Conservation (phyloP, 257 asterid species). For the Solanum lycopersicoides region DNA sequence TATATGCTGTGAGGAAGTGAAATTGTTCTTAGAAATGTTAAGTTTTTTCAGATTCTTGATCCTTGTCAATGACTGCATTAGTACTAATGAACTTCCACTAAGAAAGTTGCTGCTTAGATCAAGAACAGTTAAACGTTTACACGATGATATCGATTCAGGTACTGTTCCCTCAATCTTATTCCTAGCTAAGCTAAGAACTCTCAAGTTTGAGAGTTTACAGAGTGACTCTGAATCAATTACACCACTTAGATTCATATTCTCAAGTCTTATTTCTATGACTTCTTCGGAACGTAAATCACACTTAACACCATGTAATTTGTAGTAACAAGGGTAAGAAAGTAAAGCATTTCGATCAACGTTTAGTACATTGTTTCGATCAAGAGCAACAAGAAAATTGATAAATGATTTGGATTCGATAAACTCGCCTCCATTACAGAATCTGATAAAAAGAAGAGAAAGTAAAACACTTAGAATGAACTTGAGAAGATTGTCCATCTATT, state of each 20-base stretch:
- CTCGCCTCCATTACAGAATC: constrained; percentile 8
- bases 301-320: background rate
- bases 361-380: constrained; percentile 16
- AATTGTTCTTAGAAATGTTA: constrained; percentile 9
- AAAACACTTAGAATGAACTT: background rate
- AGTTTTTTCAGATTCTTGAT: constrained; percentile 12
- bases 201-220: constrained; percentile 12
- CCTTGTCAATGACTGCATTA: constrained; percentile 3
- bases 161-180: constrained; percentile 7
- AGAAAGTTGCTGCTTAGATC: constrained; percentile 10
- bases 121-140: constrained; percentile 6
- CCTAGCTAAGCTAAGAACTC: constrained; percentile 9
- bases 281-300: background rate
- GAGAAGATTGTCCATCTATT: background rate
- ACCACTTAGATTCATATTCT: constrained; percentile 11
- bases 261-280: constrained; percentile 3
- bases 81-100: constrained; percentile 2
- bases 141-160: constrained; percentile 5
- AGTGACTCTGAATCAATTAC: constrained; percentile 13
- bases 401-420: constrained; percentile 1
- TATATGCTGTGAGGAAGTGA: background rate
- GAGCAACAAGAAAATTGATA: constrained; percentile 3
- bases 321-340: constrained; percentile 1
- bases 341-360: background rate
- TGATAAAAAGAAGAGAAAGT: background rate